Base-by-base conservation (phyloP, 2,329 filamentous ascomycete genomes). In the Aulographum hederae region DNA sequence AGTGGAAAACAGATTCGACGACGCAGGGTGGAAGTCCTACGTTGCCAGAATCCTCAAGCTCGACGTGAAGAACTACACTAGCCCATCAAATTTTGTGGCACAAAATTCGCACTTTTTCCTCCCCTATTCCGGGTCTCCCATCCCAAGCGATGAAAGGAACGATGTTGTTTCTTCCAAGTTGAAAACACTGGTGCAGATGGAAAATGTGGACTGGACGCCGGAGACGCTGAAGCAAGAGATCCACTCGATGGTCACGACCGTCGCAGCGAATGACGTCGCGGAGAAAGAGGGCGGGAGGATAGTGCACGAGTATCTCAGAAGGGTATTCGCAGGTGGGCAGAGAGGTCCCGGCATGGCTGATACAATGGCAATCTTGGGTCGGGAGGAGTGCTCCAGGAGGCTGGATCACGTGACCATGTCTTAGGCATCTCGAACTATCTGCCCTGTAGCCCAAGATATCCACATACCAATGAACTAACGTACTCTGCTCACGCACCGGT, bases 41-140 rank as follows among this genome's bases (percentile, higher is more conserved):
- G 50, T 75, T 5, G 41, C 52, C 6, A 46, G 51, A 2, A 56
- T 76, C 13, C 51, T 77, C 14, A 48, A 52, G 8, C 56, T 57
- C 15, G 69, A 73, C 41, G 58, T 61, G 6, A 63, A 65, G 37
- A 70, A 66, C 35, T 78, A 68, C 46, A 63, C 58, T 13, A 69
- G 57, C 12, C 57, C 69, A 0, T 38, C 50, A 3, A 57, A 67
- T 14, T 78, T 74, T 46, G 50, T 69, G 5, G 44, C 60, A 19
- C 59, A 65, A 20, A 69, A 72, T 45, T 46, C 51, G 18, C 67
- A 69, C 43, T 69, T 78, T 50, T 75, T 78, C 49, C 21, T 10
- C 50, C 48, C 2, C 44, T 54, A 0, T 19, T 51, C 2, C 27
- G 11, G 15, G 8, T 17, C 15, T 14, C 27, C 27, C 11, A 10